Evolutionary conservation across 495 filamentous ascomycete species (phyloP).

Genomic region (Wilcoxina mikolae): DNA sequence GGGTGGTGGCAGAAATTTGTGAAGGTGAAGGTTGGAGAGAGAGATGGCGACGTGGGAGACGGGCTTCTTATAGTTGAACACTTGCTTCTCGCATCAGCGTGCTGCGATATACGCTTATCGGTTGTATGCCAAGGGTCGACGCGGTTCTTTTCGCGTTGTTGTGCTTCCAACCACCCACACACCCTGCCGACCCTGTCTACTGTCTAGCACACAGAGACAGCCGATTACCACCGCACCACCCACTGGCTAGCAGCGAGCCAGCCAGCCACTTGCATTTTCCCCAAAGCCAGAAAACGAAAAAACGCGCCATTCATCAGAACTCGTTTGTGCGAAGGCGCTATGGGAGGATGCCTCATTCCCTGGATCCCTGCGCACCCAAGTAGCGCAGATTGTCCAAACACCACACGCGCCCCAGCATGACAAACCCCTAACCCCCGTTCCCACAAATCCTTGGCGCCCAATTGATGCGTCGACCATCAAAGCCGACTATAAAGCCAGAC

Average conservation of each 20-base stretch:
- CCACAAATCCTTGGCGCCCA: constrained; percentile 1
- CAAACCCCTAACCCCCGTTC: constrained; percentile 7
- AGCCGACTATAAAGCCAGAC: constrained; percentile 33
- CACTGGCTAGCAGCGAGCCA: too few species aligned
- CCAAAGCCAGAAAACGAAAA: too few species aligned
- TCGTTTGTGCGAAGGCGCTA: too few species aligned
- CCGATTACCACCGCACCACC: too few species aligned
- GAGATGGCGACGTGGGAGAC: constrained; percentile 32
- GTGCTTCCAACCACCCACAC: neutral
- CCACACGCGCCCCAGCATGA: neutral
- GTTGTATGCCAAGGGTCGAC: neutral
- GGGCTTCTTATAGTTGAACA: constrained; percentile 29
- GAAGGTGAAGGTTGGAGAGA: constrained; percentile 32
- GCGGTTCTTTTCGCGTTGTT: constrained; percentile 3
- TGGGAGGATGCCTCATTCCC: too few species aligned
- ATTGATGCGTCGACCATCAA: neutral
- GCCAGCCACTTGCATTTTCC: too few species aligned
- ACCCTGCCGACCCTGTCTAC: neutral
- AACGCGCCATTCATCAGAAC: too few species aligned
- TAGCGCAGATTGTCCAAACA: too few species aligned
- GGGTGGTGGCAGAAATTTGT: constrained; percentile 29
- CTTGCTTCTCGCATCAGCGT: constrained; percentile 3
- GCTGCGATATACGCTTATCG: neutral
- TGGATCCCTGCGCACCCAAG: too few species aligned
- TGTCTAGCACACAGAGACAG: too few species aligned